Evolutionary conservation across 805 yeast species (phyloP), one percentile per base, ranked within the genome.

Genomic region (Ogataea pini): DNA sequence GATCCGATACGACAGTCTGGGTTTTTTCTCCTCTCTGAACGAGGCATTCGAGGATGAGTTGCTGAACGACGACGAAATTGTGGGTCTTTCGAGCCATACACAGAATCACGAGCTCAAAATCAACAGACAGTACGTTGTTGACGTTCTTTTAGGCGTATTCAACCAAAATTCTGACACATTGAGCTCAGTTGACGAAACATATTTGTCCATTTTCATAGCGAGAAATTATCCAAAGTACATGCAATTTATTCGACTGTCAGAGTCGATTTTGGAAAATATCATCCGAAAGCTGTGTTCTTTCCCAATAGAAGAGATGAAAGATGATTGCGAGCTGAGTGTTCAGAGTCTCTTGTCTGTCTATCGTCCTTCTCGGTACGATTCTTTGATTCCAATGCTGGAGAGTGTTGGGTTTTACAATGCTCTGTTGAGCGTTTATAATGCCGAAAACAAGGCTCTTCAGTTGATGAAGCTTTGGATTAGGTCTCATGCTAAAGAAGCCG

Each of bases 41-140:
- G 96, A 87, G 62, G 85, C 86, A 7, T 83, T 92, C 60, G 97
- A 92, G 61, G 96, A 89, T 62, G 69, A 86, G 0, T 72, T 79
- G 36, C 64, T 92, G 47, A 89, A 90, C 63, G 89, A 82, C 17
- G 82, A 80, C 38, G 76, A 71, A 24, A 61, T 67, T 3, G 59
- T 60, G 1, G 56, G 61, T 9, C 47, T 54, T 16, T 54, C 58
- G 8, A 43, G 47, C 17, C 31, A 47, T n/a, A 52, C 51, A 1
- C 57, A 47, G 36, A 69, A 47, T 19, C 61, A 52, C 44, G 64
- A 66, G 38, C 46, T 64, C 14, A 62, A 60, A 17, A 72, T 86
- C 4, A 85, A 73, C 51, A 72, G 98, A 16, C 98, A 92, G 63
- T 85, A 84, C 56, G 78, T 92, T 12, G 69, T 89, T 17, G 92